These are phyloP conservation scores for Casuarina cunninghamiana DNA, from an alignment of 306 rosid species.

Conservation along the genomic window DNA sequence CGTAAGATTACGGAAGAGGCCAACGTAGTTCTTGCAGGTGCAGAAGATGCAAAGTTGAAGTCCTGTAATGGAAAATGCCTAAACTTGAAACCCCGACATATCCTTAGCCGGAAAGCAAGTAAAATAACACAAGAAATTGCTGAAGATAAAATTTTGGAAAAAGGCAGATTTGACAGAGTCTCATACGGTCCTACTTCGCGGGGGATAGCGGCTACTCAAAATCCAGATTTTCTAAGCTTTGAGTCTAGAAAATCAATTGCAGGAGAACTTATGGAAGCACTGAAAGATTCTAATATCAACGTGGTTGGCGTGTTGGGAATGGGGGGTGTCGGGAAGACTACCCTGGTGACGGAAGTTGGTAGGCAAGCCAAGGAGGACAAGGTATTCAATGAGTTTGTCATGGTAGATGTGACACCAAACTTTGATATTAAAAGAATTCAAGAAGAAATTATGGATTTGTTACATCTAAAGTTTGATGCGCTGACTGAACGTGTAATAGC, in stretches of 20 bases:
- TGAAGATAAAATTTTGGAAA: background rate
- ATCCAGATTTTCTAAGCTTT: background rate
- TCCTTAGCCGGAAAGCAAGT: slow-evolving; percentile 16
- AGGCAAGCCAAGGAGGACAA: background rate
- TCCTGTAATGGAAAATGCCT: slow-evolving; percentile 13
- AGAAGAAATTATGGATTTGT: background rate
- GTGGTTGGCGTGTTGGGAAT: slow-evolving; percentile 5
- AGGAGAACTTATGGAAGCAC: background rate
- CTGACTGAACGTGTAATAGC: background rate
- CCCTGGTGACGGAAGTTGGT: background rate
- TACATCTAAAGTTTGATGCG: background rate
- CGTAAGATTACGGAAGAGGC: background rate
- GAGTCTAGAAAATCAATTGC: background rate
- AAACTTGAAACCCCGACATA: background rate
- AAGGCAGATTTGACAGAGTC: background rate
- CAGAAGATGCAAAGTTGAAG: background rate
- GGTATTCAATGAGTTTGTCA: background rate
- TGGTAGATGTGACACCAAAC: background rate
- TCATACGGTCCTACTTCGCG: background rate
- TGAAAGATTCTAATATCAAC: background rate
- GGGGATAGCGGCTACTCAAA: accelerated
- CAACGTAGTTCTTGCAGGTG: background rate
- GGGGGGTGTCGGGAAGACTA: background rate
- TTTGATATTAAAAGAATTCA: background rate
- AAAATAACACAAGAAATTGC: background rate